Evolutionary conservation across 2,329 filamentous ascomycete species (phyloP), one percentile per base, ranked within the genome.

Genomic region (Nannizziopsis barbatae): DNA sequence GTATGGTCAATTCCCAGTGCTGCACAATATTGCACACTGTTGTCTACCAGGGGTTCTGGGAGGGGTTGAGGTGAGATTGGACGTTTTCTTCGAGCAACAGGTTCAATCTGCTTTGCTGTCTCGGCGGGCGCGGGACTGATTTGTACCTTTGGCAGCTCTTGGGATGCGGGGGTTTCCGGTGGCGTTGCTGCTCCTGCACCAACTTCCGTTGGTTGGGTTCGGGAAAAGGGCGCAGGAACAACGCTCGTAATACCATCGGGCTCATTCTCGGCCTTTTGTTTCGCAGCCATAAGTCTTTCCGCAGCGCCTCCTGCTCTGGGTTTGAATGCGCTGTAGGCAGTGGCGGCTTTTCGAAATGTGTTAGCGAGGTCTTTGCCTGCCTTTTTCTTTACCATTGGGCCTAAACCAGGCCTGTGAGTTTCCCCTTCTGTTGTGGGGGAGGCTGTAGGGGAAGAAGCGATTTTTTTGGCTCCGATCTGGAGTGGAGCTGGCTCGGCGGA

Each of bases 211-310:
- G 62, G 67, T 41, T 62, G 56, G 9, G 64, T 64, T 49, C 68
- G 66, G 38, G 70, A 57, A 12, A 73, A 67, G 9, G 89, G 88
- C 2, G 88, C 85, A 18, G 86, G 86, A 17, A 95, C 84, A 33
- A 95, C 89, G 35, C 83, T 79, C 10, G 83, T 94, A 55, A 95
- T 94, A 2, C 89, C 90, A 68, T 95, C 89, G 5, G 87, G 84
- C 4, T 84, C 87, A 18, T 83, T 77, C 2, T 67, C 68, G n/a
- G 66, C 64, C 49, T 76, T 79, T 53, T 70, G 72, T 49, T 79
- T 75, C 32, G 74, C 70, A 45, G 81, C 77, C 48, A 83, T 74
- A 46, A 94, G 70, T 45, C 84, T 82, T 53, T 93, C 87, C 45
- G 81, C 88, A 17, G 87, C 89, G 54, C 89, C 90, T 50, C 90